Percentiles rank a stretch among this genome's conserved stretches.
Evolutionary conservation across 2,329 filamentous ascomycete species (phyloP).

Genomic region (Fusarium musae): DNA sequence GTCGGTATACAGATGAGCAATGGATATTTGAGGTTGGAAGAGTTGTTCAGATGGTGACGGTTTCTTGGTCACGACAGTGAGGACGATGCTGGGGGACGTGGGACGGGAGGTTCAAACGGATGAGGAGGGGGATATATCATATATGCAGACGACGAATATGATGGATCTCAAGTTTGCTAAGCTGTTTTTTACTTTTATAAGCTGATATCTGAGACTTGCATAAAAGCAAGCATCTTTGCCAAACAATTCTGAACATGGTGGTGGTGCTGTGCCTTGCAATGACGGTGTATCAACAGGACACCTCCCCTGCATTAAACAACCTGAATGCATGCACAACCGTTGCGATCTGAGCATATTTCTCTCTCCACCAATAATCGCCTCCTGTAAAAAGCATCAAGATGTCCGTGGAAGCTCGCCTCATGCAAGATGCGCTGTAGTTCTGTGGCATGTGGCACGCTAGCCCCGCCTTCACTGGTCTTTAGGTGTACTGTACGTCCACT

Average conservation of each 20-base stretch:
- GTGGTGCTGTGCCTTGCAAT: neutral
- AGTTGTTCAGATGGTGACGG: neutral
- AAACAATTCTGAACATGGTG: neutral
- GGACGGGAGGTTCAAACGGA: conserved; percentile 38
- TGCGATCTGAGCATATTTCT: neutral
- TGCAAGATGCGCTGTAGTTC: conserved; percentile 36
- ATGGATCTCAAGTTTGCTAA: neutral
- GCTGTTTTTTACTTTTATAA: neutral
- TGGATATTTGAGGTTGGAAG: neutral
- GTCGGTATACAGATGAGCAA: neutral
- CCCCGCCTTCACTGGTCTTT: conserved; percentile 16
- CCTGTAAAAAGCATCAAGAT: neutral
- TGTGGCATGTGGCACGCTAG: conserved; percentile 10
- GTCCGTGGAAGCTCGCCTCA: neutral
- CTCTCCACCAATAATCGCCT: neutral
- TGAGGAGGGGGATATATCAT: conserved; percentile 6
- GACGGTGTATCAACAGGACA: neutral
- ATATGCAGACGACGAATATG: neutral
- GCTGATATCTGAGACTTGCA: neutral
- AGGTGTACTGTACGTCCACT: conserved; percentile 16
- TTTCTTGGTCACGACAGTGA: conserved; percentile 35
- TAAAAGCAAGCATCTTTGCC: neutral
- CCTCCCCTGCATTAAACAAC: neutral
- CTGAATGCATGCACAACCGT: neutral
- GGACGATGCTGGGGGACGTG: conserved; percentile 40